Conservation (phyloP, 768 basidiomycete species). For the Xerocomus potaroensis region DNA sequence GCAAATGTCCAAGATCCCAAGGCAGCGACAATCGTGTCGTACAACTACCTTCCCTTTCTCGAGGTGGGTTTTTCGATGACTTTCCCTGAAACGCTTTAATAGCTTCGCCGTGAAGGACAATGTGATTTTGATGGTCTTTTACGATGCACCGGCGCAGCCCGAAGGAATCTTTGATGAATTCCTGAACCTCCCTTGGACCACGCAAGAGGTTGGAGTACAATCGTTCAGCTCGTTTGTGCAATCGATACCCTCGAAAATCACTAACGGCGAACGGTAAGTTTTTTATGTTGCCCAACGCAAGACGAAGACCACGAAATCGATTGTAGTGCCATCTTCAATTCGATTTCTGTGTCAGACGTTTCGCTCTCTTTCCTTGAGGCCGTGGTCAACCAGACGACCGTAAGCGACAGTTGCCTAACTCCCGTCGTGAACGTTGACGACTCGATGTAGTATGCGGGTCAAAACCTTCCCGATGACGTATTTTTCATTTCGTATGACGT, state of each 20-base stretch:
- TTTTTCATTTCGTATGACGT: slow-evolving; percentile 21
- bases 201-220: slow-evolving; percentile 4
- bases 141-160: slow-evolving; percentile 38
- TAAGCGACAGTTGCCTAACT: slow-evolving; percentile 6
- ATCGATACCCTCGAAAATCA: neutral
- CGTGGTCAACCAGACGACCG: slow-evolving; percentile 8
- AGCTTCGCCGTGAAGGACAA: too few species aligned
- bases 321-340: neutral
- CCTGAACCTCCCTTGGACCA: slow-evolving; percentile 3
- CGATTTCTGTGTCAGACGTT: neutral
- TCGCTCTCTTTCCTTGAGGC: slow-evolving; percentile 8
- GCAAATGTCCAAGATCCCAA: slow-evolving; percentile 19
- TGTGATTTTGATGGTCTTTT: slow-evolving; percentile 41
- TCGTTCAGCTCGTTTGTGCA: slow-evolving; percentile 13
- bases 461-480: neutral
- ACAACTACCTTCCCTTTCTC: slow-evolving; percentile 27
- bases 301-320: neutral
- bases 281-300: slow-evolving; percentile 20
- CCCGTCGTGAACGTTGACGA: neutral
- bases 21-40: slow-evolving; percentile 38
- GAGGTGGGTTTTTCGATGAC: too few species aligned
- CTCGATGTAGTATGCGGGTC: neutral
- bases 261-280: slow-evolving; percentile 4
- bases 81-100: too few species aligned
- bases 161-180: slow-evolving; percentile 26